phyloP scores from a whole-genome alignment of 106 monocot genomes.

The Phalaenopsis equestris region DNA sequence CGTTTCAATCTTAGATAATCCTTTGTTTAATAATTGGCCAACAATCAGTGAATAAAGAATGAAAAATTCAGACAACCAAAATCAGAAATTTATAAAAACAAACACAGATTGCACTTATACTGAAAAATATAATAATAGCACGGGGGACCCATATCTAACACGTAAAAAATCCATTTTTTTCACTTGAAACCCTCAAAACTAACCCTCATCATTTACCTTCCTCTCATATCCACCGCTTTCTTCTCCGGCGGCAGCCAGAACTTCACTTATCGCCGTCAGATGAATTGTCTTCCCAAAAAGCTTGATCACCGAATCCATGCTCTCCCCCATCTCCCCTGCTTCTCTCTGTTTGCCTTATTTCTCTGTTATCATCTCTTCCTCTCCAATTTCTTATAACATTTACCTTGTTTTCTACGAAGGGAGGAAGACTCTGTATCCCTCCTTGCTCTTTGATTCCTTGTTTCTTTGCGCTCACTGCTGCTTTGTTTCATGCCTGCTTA shows the following conservation, averaged over 20 bases:
- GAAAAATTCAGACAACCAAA: neutral
- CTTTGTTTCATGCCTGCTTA: neutral
- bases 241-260: neutral
- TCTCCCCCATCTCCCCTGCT: slow-evolving; percentile 14
- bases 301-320: slow-evolving; percentile 25
- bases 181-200: neutral
- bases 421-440: slow-evolving; percentile 2
- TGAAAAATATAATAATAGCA: too few species aligned
- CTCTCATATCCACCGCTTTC: slow-evolving; percentile 12
- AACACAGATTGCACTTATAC: neutral
- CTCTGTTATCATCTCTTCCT: neutral
- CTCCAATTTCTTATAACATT: neutral
- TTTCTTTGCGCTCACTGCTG: neutral
- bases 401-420: neutral
- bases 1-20: neutral
- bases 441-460: neutral
- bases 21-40: too few species aligned
- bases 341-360: neutral
- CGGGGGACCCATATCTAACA: neutral
- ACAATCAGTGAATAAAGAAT: neutral
- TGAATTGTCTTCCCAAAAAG: slow-evolving; percentile 60
- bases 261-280: slow-evolving; percentile 2
- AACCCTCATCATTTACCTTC: slow-evolving; percentile 12
- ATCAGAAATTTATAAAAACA: neutral
- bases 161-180: neutral